Evolutionary conservation across 2,329 filamentous ascomycete genomes (phyloP).

Genomic region (Blastomyces percursus): DNA sequence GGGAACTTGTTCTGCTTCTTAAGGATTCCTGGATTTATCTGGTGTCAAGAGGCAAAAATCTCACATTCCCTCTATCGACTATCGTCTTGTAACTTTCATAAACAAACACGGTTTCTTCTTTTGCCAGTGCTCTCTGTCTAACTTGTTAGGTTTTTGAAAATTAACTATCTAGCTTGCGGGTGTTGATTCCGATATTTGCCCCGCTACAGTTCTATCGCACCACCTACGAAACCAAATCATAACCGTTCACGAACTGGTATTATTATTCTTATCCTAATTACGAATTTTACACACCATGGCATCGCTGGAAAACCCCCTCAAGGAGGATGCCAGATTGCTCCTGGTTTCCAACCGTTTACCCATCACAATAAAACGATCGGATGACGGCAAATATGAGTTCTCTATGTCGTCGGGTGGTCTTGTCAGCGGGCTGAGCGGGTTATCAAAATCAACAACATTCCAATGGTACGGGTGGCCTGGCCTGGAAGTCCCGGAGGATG

Average conservation of each 20-base stretch:
- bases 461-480: constrained; percentile 99
- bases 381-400: constrained; percentile 85
- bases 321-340: constrained; percentile 47
- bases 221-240: not conserved
- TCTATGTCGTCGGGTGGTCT: constrained; percentile 95
- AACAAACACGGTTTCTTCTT: not conserved
- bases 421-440: constrained; percentile 81
- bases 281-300: constrained; percentile 21
- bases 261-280: not conserved
- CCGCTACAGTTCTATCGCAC: not conserved
- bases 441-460: constrained; percentile 87
- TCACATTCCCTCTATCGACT: too few species aligned
- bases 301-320: constrained; percentile 22
- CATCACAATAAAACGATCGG: constrained; percentile 89
- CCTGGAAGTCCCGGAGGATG: constrained; percentile 75
- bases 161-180: not conserved
- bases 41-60: not conserved
- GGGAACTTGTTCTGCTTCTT: not conserved
- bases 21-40: not conserved
- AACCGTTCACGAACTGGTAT: not conserved
- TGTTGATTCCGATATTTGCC: not conserved
- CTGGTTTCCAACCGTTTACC: constrained; percentile 91
- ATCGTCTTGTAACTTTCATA: not conserved
- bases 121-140: not conserved
- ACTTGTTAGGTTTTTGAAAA: not conserved